Evolutionary conservation across 805 yeast genomes (phyloP).

Genomic region (Torulaspora delbrueckii): DNA sequence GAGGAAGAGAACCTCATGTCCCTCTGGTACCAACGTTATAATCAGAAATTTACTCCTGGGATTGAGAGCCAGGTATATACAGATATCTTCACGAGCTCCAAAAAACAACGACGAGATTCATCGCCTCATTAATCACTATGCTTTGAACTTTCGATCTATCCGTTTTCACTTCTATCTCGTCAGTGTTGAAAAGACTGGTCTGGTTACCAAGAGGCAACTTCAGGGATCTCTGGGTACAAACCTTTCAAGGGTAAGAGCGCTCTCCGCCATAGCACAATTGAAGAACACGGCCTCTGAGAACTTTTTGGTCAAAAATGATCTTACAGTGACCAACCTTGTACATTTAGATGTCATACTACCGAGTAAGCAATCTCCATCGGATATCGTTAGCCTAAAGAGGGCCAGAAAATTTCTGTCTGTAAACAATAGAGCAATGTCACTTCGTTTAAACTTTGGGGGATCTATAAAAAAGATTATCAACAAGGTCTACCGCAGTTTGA

Average conservation of each 20-base stretch:
- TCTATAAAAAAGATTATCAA: conserved; percentile 24
- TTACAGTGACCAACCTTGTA: conserved; percentile 10
- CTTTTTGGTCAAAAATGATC: conserved; percentile 13
- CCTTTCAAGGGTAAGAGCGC: conserved; percentile 12
- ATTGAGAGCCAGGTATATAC: conserved; percentile 35
- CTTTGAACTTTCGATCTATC: conserved; percentile 30
- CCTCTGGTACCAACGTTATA: conserved; percentile 37
- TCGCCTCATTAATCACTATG: conserved; percentile 30
- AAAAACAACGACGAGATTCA: conserved; percentile 26
- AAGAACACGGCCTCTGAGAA: conserved; percentile 13
- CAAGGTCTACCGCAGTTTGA: conserved; percentile 22
- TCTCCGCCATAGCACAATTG: conserved; percentile 13
- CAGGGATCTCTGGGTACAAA: conserved; percentile 17
- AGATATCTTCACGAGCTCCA: conserved; percentile 27
- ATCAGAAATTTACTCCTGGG: conserved; percentile 33
- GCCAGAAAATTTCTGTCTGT: conserved; percentile 32
- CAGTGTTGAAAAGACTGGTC: conserved; percentile 19
- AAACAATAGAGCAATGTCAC: conserved; percentile 35
- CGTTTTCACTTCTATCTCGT: conserved; percentile 31
- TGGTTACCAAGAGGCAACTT: conserved; percentile 14
- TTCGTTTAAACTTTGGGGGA: conserved; percentile 33
- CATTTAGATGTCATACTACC: conserved; percentile 32
- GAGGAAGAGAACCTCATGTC: conserved; percentile 25
- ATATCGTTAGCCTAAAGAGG: conserved; percentile 21
- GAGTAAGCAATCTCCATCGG: conserved; percentile 32